phyloP scores from a whole-genome alignment of 176 grass and related monocot genomes.

The Phoenix dactylifera region DNA sequence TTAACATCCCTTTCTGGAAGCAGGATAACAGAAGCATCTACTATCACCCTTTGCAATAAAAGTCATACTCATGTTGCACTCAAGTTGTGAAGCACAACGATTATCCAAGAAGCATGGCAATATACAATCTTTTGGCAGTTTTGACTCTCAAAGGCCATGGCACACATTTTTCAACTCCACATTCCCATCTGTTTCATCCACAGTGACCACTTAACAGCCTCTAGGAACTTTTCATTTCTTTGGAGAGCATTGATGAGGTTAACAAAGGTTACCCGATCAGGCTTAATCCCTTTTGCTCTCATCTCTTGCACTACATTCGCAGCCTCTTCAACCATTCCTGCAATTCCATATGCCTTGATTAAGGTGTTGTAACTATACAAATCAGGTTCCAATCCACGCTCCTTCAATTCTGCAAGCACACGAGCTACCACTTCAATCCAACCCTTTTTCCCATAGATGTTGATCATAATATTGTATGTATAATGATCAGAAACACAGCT shows the following conservation, averaged over 20 bases:
- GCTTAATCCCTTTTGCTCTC: conserved; percentile 54
- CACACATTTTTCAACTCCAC: conserved; percentile 9
- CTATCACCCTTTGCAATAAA: no score
- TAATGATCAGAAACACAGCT: conserved; percentile 71
- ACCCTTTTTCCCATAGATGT: conserved; percentile 76
- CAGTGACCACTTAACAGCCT: conserved; percentile 86
- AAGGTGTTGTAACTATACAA: conserved; percentile 76
- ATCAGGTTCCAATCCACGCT: conserved; percentile 54
- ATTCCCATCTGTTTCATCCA: conserved; percentile 77
- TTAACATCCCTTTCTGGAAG: no score
- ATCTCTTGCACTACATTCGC: conserved; percentile 65
- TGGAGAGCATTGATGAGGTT: conserved; percentile 63
- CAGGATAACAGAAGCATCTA: no score
- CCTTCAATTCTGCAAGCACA: conserved; percentile 64
- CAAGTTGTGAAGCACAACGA: no score
- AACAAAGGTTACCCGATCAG: conserved; percentile 51
- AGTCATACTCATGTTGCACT: no score
- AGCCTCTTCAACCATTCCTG: conserved; percentile 69
- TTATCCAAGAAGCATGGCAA: no score
- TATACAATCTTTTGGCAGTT: no score
- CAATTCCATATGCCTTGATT: conserved; percentile 81
- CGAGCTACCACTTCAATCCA: conserved; percentile 68
- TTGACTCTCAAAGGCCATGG: neutral
- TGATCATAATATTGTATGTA: conserved; percentile 94
- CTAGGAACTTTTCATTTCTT: conserved; percentile 81